Conservation (phyloP, 495 filamentous ascomycete genomes). For the Lentithecium fluviatile region DNA sequence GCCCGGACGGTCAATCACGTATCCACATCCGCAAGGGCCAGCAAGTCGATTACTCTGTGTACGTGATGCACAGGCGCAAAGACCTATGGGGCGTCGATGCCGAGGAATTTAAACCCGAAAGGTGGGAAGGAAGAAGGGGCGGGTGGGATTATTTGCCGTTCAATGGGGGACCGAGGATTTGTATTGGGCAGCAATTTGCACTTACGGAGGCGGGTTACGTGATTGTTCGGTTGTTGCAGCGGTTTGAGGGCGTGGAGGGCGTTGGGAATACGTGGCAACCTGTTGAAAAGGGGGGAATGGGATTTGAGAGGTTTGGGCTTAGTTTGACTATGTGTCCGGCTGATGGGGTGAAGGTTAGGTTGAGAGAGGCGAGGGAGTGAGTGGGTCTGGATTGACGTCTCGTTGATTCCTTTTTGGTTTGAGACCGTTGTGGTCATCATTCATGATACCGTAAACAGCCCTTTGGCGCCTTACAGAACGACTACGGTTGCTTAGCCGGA, state of each 20-base stretch:
- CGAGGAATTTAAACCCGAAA: constrained; percentile 40
- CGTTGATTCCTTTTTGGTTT: too few relatives aligned
- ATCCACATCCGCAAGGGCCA: constrained; percentile 49
- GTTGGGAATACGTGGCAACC: constrained; percentile 15
- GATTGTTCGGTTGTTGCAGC: constrained; percentile 17
- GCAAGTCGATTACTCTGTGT: constrained; percentile 45
- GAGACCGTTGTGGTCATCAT: too few relatives aligned
- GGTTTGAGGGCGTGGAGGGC: constrained; percentile 17
- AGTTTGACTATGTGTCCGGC: constrained; percentile 22
- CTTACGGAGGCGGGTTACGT: constrained; percentile 41
- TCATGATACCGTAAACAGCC: too few relatives aligned
- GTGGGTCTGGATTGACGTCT: too few relatives aligned
- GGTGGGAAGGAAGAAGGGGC: constrained; percentile 23
- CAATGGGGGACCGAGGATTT: constrained; percentile 45
- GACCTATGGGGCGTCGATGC: constrained; percentile 42
- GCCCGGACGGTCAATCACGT: constrained; percentile 49
- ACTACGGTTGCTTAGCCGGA: too few relatives aligned
- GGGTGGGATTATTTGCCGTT: constrained; percentile 43
- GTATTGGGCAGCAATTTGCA: constrained; percentile 46
- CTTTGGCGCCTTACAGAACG: too few relatives aligned
- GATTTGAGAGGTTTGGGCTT: constrained; percentile 11
- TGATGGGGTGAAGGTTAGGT: constrained; percentile 25
- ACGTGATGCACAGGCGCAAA: constrained; percentile 44
- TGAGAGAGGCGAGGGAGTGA: constrained; percentile 24
- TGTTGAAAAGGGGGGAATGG: constrained; percentile 20